Conservation (phyloP, 2,329 filamentous ascomycete species). For the Cercospora sp. region DNA sequence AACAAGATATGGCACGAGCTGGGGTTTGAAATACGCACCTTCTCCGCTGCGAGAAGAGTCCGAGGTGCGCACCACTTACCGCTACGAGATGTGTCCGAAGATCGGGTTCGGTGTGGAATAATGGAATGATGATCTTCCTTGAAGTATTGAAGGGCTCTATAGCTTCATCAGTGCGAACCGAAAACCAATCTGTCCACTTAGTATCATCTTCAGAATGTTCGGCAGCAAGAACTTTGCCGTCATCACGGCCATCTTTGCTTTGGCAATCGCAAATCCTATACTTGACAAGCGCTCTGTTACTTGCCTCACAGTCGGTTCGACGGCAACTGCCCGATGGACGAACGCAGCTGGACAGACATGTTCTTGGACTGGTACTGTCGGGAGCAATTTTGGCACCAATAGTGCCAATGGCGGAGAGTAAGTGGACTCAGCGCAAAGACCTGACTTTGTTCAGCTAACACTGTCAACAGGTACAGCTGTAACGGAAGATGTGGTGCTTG, state of each 20-base stretch:
- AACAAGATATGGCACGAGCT: background rate
- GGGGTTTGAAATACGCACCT: background rate
- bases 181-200: background rate
- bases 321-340: slow-evolving; percentile 51
- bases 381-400: slow-evolving; percentile 52
- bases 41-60: background rate
- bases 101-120: background rate
- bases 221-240: background rate
- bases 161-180: background rate
- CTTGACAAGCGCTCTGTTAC: slow-evolving; percentile 26
- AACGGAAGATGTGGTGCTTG: slow-evolving; percentile 53
- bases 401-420: slow-evolving; percentile 48
- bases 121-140: background rate
- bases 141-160: background rate
- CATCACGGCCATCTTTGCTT: background rate
- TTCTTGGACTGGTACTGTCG: slow-evolving; percentile 48
- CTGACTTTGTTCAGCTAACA: background rate
- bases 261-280: slow-evolving; percentile 9
- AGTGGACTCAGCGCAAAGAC: slow-evolving; percentile 19
- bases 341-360: slow-evolving; percentile 48
- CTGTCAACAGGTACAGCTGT: slow-evolving; percentile 47
- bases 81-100: background rate
- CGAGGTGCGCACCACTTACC: background rate
- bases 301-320: slow-evolving; percentile 44
- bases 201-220: background rate